A percentile compares a stretch with the other conserved stretches of the same genome.
phyloP scores from a whole-genome alignment of 1,139 yeast genomes.

The Kurtzmaniella quercitrusa region DNA sequence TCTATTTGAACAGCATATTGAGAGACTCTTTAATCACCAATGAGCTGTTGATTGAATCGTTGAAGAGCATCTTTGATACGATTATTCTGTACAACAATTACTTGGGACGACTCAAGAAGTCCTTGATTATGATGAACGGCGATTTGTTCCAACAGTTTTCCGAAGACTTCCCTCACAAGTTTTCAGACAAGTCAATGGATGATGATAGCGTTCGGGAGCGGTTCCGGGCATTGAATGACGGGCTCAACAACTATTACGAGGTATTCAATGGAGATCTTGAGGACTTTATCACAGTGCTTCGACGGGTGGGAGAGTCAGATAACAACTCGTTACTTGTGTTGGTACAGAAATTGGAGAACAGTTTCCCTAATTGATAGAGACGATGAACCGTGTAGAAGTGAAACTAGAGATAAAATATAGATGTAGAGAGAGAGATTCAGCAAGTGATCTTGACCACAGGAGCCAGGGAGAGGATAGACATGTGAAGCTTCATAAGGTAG shows the following conservation, averaged over 20 bases:
- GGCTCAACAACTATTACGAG: constrained; percentile 49
- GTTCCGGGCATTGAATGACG: constrained; percentile 41
- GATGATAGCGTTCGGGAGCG: constrained; percentile 35
- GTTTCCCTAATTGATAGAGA: constrained; percentile 23
- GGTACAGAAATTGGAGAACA: constrained; percentile 48
- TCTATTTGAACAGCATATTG: constrained; percentile 60
- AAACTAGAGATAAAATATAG: too few species aligned
- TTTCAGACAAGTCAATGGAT: constrained; percentile 35
- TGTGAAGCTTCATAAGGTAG: too few species aligned
- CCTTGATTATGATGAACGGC: constrained; percentile 49
- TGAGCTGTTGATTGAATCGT: constrained; percentile 47
- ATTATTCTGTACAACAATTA: constrained; percentile 54
- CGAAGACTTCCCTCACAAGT: constrained; percentile 36
- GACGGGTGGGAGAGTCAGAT: constrained; percentile 60
- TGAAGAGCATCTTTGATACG: constrained; percentile 42
- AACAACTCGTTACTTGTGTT: constrained; percentile 53
- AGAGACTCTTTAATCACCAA: constrained; percentile 68
- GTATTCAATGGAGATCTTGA: constrained; percentile 52
- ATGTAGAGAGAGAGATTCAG: too few species aligned
- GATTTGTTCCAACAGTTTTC: constrained; percentile 38
- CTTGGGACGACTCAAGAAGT: constrained; percentile 50
- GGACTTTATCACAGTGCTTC: constrained; percentile 52
- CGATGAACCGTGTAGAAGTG: too few species aligned
- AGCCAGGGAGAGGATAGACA: too few species aligned
- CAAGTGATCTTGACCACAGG: too few species aligned